These are phyloP conservation scores for Raffaelea deltoideospora DNA, from an alignment of 2,329 filamentous ascomycete genomes.

Conservation along the genomic window DNA sequence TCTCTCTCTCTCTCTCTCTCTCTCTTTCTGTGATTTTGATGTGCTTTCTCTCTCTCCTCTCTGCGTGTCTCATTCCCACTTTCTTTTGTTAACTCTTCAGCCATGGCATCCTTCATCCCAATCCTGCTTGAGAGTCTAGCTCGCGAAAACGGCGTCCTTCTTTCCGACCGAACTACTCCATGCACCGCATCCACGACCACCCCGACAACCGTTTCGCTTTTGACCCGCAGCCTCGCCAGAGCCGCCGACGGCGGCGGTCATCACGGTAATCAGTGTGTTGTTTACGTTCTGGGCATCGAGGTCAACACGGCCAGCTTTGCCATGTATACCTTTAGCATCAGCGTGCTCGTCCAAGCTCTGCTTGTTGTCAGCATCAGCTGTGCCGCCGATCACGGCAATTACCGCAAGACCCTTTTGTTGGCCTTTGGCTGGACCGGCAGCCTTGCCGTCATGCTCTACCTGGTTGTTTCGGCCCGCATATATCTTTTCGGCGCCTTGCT, in stretches of 20 bases:
- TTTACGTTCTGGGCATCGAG: constrained; percentile 66
- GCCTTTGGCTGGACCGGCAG: constrained; percentile 75
- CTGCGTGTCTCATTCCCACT: too few species aligned
- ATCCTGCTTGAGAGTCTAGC: constrained; percentile 90
- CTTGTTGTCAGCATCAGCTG: constrained; percentile 94
- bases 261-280: constrained; percentile 72
- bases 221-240: neutral
- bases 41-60: too few species aligned
- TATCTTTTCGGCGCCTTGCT: constrained; percentile 73
- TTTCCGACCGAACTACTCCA: constrained; percentile 59
- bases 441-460: constrained; percentile 73
- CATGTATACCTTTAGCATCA: constrained; percentile 95
- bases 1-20: too few species aligned
- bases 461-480: constrained; percentile 57
- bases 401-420: constrained; percentile 76
- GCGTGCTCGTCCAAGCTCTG: constrained; percentile 75
- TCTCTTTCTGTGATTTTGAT: too few species aligned
- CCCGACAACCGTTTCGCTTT: neutral
- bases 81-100: constrained; percentile 6
- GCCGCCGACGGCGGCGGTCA: too few species aligned
- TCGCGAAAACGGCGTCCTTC: constrained; percentile 75
- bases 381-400: constrained; percentile 84
- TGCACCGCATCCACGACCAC: constrained; percentile 48
- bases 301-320: constrained; percentile 92
- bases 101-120: constrained; percentile 70